Percentiles rank a stretch among this genome's conserved stretches.
Conservation (phyloP, 139 green algal genomes). For the Zygnema circumcarinatum region DNA sequence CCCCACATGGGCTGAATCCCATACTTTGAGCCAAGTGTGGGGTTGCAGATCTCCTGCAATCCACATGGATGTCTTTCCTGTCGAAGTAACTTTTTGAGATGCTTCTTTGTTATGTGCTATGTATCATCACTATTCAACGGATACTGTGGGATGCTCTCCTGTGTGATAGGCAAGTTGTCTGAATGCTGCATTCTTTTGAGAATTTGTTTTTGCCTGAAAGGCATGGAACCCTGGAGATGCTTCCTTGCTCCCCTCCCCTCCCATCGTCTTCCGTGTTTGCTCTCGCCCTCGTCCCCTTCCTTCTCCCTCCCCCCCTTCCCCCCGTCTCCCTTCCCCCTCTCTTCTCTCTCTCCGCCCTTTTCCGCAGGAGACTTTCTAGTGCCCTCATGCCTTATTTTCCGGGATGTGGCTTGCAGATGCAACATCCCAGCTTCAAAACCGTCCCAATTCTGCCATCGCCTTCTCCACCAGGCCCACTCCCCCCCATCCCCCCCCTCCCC, state of each 20-base stretch:
- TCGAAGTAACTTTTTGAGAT: not conserved
- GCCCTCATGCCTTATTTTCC: too few relatives aligned
- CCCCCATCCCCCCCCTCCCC: not conserved
- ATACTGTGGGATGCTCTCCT: not conserved
- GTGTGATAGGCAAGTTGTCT: conserved; percentile 3
- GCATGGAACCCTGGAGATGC: not conserved
- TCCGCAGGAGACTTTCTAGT: not conserved
- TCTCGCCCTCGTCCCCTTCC: conserved; percentile 3
- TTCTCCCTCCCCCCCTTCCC: too few relatives aligned
- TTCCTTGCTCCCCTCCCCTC: not conserved
- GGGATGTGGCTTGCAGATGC: too few relatives aligned
- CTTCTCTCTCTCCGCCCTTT: not conserved
- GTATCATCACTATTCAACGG: not conserved
- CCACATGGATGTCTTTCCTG: not conserved
- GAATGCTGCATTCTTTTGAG: not conserved
- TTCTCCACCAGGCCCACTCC: too few relatives aligned
- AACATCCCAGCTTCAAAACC: not conserved
- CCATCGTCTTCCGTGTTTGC: not conserved
- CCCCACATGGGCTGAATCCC: too few relatives aligned
- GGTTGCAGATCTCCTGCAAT: not conserved
- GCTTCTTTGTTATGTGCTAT: conserved; percentile 8
- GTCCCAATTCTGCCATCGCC: too few relatives aligned
- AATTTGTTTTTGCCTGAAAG: not conserved
- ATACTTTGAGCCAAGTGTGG: too few relatives aligned
- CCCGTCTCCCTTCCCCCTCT: not conserved